Evolutionary conservation across 148 eudicot genomes (phyloP).

Genomic region (Dysphania ambrosioides): DNA sequence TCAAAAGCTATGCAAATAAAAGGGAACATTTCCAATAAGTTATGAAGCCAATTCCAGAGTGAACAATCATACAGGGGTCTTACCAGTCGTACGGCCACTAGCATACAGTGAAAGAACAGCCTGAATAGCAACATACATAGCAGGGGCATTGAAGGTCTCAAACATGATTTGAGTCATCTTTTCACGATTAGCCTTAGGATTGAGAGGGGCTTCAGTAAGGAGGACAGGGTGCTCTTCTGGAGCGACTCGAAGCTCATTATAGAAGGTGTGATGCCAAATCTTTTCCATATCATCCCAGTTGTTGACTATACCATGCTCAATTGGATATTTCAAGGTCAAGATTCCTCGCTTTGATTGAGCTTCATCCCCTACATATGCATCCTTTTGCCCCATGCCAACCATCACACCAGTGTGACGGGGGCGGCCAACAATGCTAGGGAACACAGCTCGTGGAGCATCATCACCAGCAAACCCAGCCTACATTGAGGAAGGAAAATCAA

Average conservation of each 20-base stretch:
- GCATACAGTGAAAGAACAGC: no score
- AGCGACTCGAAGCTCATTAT: constrained; percentile 78
- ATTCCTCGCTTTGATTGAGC: no score
- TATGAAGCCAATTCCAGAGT: background rate
- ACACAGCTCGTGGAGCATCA: constrained; percentile 81
- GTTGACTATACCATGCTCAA: no score
- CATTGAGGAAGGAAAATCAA: constrained; percentile 10
- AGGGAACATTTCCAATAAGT: background rate
- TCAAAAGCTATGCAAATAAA: background rate
- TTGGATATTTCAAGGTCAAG: no score
- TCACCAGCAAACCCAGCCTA: constrained; percentile 87
- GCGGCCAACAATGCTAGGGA: no score
- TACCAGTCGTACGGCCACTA: constrained; percentile 81
- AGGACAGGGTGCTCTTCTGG: constrained; percentile 79
- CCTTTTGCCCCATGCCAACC: no score
- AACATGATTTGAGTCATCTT: constrained; percentile 84
- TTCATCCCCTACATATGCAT: no score
- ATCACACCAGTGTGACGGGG: no score
- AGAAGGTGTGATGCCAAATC: no score
- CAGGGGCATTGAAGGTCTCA: no score
- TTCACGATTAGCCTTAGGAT: constrained; percentile 80
- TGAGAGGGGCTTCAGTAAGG: constrained; percentile 73
- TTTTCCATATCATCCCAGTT: no score
- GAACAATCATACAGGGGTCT: constrained; percentile 10
- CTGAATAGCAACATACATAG: no score